Evolutionary conservation across 768 basidiomycete species (phyloP), one percentile per base, ranked within the genome.

Genomic region (Naganishia vaughanmartiniae): DNA sequence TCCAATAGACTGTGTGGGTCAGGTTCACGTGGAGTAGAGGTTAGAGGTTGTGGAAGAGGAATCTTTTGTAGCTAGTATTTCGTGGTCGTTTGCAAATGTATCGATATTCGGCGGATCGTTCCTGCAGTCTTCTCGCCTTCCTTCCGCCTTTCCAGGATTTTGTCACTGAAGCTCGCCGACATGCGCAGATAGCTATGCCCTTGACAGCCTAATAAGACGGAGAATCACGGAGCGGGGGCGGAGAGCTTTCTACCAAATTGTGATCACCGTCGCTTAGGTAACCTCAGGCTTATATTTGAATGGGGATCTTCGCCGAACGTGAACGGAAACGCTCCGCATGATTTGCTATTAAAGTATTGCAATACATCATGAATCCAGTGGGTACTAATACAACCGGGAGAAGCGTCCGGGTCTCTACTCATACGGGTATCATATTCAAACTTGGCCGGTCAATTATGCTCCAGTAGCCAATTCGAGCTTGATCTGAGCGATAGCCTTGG

Each of bases 401-500:
- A 28, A 58, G 33, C 57, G 17, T 36, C 33, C 24, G 34, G n/a
- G 15, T 58, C n/a, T 34, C 57, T 21, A 34, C 34, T 36, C 34
- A 58, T 58, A 39, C 34, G 36, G 33, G 15, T 12, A 39, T 58
- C 33, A 15, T 34, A 15, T 39, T 10, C 33, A 24, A 21, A 17
- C n/a, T n/a, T n/a, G 17, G 3, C 46, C 42, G 24, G 0, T 6
- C 21, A 15, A 55, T 54, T 73, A 74, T 46, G 65, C 56, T 28
- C 75, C 76, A 11, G 69, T 74, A 14, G 80, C 80, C 75, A 81
- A 76, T 84, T 93, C 90, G 58, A 93, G 85, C 85, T 95, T 95
- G 84, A 97, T 92, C 84, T 90, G 89, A 21, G 92, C 90, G 78
- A 97, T 95, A 17, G 93, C 93, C 66, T 86, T 86, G 3, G 92